Conservation (phyloP, 176 grass and related monocot species). For the Aegilops longissima region DNA sequence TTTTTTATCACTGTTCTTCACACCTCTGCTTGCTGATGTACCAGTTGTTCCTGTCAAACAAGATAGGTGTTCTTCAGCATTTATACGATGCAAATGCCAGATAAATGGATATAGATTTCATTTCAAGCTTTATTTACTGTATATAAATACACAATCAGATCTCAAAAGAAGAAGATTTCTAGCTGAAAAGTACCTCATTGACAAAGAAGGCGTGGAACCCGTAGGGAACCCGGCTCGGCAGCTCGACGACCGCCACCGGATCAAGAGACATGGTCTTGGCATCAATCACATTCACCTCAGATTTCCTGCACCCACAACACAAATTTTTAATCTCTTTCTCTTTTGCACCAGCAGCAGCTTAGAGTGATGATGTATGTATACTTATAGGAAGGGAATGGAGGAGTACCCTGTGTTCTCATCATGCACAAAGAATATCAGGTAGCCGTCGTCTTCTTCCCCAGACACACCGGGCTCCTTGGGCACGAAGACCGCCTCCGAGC, state of each 20-base stretch:
- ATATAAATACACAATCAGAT: neutral
- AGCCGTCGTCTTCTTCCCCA: slow-evolving; percentile 85
- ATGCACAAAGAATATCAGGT: slow-evolving; percentile 88
- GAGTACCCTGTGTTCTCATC: slow-evolving; percentile 86
- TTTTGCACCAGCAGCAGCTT: neutral
- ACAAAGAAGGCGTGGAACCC: slow-evolving; percentile 96
- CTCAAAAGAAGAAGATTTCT: neutral
- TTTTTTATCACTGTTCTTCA: neutral
- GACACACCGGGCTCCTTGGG: slow-evolving; percentile 61
- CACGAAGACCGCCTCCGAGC: slow-evolving; percentile 91
- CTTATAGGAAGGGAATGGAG: neutral
- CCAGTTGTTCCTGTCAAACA: slow-evolving; percentile 8
- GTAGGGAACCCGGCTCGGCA: slow-evolving; percentile 77
- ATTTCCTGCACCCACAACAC: slow-evolving; percentile 57
- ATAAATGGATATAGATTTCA: no score
- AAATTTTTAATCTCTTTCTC: neutral
- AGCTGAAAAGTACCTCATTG: slow-evolving; percentile 53
- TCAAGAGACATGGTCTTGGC: slow-evolving; percentile 90
- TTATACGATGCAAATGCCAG: neutral
- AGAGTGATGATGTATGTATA: neutral
- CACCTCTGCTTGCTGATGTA: neutral
- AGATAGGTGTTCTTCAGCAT: neutral
- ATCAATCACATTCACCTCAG: slow-evolving; percentile 85
- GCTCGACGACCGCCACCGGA: slow-evolving; percentile 78
- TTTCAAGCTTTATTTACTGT: neutral